Evolutionary conservation across 1,284 basidiomycete species (phyloP).

Genomic region (Naganishia cerealis): DNA sequence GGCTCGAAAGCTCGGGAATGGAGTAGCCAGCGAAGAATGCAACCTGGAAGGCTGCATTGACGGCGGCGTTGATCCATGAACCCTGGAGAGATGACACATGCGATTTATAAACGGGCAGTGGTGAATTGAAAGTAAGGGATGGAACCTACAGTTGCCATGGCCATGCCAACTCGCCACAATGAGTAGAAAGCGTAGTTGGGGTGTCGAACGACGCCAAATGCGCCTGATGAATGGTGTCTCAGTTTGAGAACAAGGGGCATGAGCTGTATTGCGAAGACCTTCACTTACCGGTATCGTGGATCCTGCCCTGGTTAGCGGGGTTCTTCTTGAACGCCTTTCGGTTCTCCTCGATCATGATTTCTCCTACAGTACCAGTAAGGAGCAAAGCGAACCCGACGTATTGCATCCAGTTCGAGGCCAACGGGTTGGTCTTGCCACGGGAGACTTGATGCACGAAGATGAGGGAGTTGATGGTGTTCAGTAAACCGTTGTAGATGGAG

Average conservation of each 20-base stretch:
- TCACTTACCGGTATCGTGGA: constrained; percentile 32
- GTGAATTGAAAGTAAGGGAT: neutral
- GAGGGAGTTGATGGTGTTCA: constrained; percentile 34
- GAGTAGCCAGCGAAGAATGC: constrained; percentile 27
- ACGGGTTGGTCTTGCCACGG: constrained; percentile 28
- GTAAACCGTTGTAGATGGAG: constrained; percentile 27
- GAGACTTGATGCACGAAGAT: constrained; percentile 33
- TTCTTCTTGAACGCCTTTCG: constrained; percentile 34
- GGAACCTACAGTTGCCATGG: constrained; percentile 32
- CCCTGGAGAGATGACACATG: constrained; percentile 12
- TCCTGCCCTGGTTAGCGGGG: constrained; percentile 28
- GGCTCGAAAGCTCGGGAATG: constrained; percentile 30
- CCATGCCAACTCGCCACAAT: constrained; percentile 31
- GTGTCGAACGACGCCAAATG: constrained; percentile 33
- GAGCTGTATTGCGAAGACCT: neutral
- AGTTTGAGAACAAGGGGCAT: neutral
- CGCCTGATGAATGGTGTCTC: constrained; percentile 5
- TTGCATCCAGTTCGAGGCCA: constrained; percentile 35
- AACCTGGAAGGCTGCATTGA: constrained; percentile 26
- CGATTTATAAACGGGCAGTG: neutral
- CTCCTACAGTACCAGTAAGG: constrained; percentile 28
- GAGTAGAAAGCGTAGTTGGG: constrained; percentile 35
- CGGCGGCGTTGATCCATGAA: constrained; percentile 28
- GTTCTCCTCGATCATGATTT: constrained; percentile 29
- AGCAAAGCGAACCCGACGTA: constrained; percentile 31